Evolutionary conservation across 2,329 filamentous ascomycete species (phyloP).

Genomic region (Microdochium nivale): DNA sequence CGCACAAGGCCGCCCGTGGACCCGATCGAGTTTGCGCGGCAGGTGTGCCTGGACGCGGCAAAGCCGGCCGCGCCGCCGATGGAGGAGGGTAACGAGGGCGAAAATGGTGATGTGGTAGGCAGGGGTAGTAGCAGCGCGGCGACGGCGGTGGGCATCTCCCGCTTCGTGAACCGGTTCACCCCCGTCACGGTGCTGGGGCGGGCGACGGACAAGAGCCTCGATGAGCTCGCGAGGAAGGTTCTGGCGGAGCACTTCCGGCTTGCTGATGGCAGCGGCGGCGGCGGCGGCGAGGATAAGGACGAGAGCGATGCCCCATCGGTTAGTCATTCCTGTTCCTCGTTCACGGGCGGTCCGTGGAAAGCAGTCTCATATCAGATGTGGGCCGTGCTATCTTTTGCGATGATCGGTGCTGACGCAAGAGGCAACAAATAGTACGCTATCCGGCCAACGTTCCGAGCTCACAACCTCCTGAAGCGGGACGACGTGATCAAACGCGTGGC

Average conservation of each 20-base stretch:
- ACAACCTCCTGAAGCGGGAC: constrained; percentile 59
- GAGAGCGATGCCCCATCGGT: constrained; percentile 28
- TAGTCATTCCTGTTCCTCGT: too few relatives aligned
- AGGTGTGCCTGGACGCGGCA: constrained; percentile 47
- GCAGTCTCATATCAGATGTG: too few relatives aligned
- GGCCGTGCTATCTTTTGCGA: constrained; percentile 4
- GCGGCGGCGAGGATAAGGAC: constrained; percentile 4
- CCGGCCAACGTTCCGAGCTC: constrained; percentile 66
- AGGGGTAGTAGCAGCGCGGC: constrained; percentile 4
- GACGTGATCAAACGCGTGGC: constrained; percentile 66
- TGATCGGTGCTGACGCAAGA: constrained; percentile 3
- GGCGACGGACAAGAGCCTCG: constrained; percentile 60
- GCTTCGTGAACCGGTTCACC: constrained; percentile 53
- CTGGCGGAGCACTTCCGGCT: constrained; percentile 55
- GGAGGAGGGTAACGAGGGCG: constrained; percentile 13
- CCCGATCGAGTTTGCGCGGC: constrained; percentile 42
- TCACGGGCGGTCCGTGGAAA: too few relatives aligned
- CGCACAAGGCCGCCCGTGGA: constrained; percentile 46
- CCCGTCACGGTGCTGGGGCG: constrained; percentile 43
- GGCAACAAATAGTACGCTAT: constrained; percentile 64
- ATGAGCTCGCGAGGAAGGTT: constrained; percentile 54
- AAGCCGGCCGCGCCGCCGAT: constrained; percentile 3
- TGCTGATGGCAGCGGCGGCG: constrained; percentile 3
- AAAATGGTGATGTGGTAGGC: constrained; percentile 32
- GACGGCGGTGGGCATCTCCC: constrained; percentile 12